phyloP scores from a whole-genome alignment of 768 basidiomycete species.

The Jaapia argillacea region DNA sequence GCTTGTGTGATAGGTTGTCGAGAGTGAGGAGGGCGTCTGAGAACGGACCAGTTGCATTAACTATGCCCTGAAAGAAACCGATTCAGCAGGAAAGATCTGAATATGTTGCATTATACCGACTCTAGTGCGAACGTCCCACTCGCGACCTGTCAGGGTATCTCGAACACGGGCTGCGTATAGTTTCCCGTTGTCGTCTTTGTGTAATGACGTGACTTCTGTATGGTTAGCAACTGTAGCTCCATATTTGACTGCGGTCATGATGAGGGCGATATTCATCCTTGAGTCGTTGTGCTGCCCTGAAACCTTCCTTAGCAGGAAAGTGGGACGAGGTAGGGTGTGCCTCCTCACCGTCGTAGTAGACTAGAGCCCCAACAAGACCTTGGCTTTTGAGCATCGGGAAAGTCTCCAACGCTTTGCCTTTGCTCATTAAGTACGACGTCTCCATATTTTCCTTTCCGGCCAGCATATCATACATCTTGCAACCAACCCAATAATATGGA shows the following conservation, averaged over 20 bases:
- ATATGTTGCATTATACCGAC: too few species aligned
- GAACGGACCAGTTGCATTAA: constrained; percentile 98
- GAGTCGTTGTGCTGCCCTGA: constrained; percentile 96
- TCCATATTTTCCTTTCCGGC: constrained; percentile 98
- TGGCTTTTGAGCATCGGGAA: constrained; percentile 96
- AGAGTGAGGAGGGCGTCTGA: constrained; percentile 76
- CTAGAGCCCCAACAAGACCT: constrained; percentile 87
- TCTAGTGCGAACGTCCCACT: constrained; percentile 77
- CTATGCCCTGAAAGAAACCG: constrained; percentile 50
- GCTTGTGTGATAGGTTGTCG: constrained; percentile 65
- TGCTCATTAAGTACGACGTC: constrained; percentile 89
- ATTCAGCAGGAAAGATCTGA: not conserved
- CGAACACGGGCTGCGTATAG: constrained; percentile 67
- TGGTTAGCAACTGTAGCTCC: constrained; percentile 88
- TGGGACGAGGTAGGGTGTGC: too few species aligned
- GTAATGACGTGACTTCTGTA: constrained; percentile 70
- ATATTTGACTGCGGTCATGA: constrained; percentile 89
- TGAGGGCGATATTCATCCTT: constrained; percentile 92
- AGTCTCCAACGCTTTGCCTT: constrained; percentile 83
- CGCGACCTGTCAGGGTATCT: constrained; percentile 76
- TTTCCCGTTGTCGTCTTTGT: constrained; percentile 56
- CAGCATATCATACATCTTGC: constrained; percentile 92
- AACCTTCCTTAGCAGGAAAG: not conserved
- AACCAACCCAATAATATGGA: constrained; percentile 92
- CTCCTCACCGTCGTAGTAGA: constrained; percentile 90